Conservation (phyloP, 2,329 filamentous ascomycete genomes). For the Exophiala aquamarina region DNA sequence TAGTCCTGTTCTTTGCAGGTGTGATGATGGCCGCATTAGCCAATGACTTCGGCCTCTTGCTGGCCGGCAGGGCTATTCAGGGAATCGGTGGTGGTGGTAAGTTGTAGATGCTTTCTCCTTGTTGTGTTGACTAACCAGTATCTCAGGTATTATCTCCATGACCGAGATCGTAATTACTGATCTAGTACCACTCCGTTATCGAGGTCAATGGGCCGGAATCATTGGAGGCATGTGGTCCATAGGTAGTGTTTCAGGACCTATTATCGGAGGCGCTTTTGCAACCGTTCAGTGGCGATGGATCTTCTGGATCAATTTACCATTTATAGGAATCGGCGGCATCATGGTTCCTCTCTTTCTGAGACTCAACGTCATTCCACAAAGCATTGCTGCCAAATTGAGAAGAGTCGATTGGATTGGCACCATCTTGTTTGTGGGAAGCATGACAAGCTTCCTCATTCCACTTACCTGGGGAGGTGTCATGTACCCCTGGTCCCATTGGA, state of each 20-base stretch:
- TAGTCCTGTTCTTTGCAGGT: slow-evolving; percentile 47
- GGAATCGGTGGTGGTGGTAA: slow-evolving; percentile 45
- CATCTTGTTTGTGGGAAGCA: slow-evolving; percentile 59
- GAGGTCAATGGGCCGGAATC: slow-evolving; percentile 27
- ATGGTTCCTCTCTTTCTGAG: slow-evolving; percentile 55
- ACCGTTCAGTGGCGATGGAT: slow-evolving; percentile 54
- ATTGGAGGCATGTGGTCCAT: slow-evolving; percentile 27
- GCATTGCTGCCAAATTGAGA: slow-evolving; percentile 49
- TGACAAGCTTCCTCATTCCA: slow-evolving; percentile 61
- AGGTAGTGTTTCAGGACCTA: slow-evolving; percentile 25
- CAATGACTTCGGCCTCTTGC: slow-evolving; percentile 44
- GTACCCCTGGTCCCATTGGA: slow-evolving; percentile 64
- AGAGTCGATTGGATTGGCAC: slow-evolving; percentile 65
- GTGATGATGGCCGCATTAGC: slow-evolving; percentile 44
- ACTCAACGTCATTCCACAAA: slow-evolving; percentile 49
- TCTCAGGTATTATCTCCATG: slow-evolving; percentile 38
- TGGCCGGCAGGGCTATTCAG: slow-evolving; percentile 45
- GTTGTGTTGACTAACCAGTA: too few relatives aligned
- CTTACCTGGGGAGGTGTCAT: slow-evolving; percentile 66
- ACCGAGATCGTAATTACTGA: slow-evolving; percentile 47
- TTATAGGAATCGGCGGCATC: slow-evolving; percentile 50
- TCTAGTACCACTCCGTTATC: slow-evolving; percentile 39
- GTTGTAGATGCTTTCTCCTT: slow-evolving; percentile 4
- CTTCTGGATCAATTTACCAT: slow-evolving; percentile 64
- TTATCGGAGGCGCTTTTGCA: slow-evolving; percentile 33